Evolutionary conservation across 2,329 filamentous ascomycete species (phyloP).

Genomic region (Sclerotinia spermophila): DNA sequence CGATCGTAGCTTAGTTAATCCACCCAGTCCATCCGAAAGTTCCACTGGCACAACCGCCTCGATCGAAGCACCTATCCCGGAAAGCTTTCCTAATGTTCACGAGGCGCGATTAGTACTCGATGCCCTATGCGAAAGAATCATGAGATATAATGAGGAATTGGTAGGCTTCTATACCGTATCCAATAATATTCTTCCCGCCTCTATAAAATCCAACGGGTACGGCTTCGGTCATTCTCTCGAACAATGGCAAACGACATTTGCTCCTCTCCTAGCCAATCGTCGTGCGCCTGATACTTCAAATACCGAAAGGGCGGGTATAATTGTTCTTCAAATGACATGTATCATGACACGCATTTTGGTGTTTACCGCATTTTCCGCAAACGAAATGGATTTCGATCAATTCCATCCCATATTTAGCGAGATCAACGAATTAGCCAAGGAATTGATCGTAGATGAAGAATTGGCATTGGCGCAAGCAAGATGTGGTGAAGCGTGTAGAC

Average conservation of each 20-base stretch:
- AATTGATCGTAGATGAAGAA: slow-evolving; percentile 47
- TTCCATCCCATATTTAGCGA: slow-evolving; percentile 50
- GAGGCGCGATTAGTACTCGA: slow-evolving; percentile 58
- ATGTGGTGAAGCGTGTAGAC: slow-evolving; percentile 22
- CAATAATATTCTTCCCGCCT: slow-evolving; percentile 45
- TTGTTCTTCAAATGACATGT: slow-evolving; percentile 60
- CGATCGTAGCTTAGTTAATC: slow-evolving; percentile 2
- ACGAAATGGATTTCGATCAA: slow-evolving; percentile 55
- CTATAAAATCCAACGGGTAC: slow-evolving; percentile 32
- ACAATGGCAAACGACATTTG: slow-evolving; percentile 54
- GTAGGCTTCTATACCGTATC: slow-evolving; percentile 44
- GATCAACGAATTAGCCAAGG: slow-evolving; percentile 55
- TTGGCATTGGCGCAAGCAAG: slow-evolving; percentile 26
- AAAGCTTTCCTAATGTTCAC: slow-evolving; percentile 45
- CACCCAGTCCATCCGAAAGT: slow-evolving; percentile 44
- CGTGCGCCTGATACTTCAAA: slow-evolving; percentile 45
- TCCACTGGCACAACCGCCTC: slow-evolving; percentile 23
- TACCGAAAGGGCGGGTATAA: slow-evolving; percentile 55
- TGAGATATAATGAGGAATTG: slow-evolving; percentile 57
- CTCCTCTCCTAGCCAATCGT: slow-evolving; percentile 50
- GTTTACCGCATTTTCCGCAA: slow-evolving; percentile 57
- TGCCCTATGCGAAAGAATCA: slow-evolving; percentile 51
- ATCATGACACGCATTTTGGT: slow-evolving; percentile 56
- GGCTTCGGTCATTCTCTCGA: slow-evolving; percentile 50
- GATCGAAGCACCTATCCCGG: slow-evolving; percentile 28